These are phyloP conservation scores for Phytophthora fragariae DNA, from an alignment of 352 stramenopile genomes.

Conservation along the genomic window DNA sequence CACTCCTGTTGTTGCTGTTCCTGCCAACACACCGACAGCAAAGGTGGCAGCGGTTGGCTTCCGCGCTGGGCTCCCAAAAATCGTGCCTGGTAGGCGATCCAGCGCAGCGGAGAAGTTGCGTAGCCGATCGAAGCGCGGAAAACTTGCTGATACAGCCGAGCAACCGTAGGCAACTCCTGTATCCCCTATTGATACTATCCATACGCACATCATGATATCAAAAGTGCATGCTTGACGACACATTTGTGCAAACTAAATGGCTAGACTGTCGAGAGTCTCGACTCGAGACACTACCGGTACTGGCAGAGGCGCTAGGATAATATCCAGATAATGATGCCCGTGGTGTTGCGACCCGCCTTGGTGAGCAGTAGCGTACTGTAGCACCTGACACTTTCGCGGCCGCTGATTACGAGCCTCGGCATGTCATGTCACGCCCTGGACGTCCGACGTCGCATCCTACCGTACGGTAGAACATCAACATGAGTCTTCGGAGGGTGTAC, in stretches of 20 bases:
- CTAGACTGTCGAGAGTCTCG: too few relatives aligned
- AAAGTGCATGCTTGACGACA: not conserved
- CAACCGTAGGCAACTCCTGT: not conserved
- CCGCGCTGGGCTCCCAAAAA: conserved; percentile 20
- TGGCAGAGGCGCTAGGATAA: too few relatives aligned
- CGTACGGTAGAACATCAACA: not conserved
- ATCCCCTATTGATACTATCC: too few relatives aligned
- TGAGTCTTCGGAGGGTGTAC: not conserved
- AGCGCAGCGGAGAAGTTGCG: conserved; percentile 39
- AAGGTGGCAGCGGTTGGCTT: conserved; percentile 18
- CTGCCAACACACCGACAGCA: conserved; percentile 1
- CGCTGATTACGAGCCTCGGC: conserved; percentile 16
- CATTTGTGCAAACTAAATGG: not conserved
- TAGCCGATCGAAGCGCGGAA: conserved; percentile 26
- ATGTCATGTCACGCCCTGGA: conserved; percentile 18
- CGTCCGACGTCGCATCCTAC: conserved; percentile 13
- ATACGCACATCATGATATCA: too few relatives aligned
- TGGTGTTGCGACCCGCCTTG: too few relatives aligned
- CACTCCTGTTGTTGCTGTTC: not conserved
- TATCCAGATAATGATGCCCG: too few relatives aligned
- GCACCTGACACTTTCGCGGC: not conserved
- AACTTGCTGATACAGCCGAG: not conserved
- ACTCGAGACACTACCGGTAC: too few relatives aligned
- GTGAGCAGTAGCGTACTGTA: not conserved
- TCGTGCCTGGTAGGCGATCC: conserved; percentile 26